Conservation (phyloP, 768 basidiomycete species). For the Neoboletus magnificus region DNA sequence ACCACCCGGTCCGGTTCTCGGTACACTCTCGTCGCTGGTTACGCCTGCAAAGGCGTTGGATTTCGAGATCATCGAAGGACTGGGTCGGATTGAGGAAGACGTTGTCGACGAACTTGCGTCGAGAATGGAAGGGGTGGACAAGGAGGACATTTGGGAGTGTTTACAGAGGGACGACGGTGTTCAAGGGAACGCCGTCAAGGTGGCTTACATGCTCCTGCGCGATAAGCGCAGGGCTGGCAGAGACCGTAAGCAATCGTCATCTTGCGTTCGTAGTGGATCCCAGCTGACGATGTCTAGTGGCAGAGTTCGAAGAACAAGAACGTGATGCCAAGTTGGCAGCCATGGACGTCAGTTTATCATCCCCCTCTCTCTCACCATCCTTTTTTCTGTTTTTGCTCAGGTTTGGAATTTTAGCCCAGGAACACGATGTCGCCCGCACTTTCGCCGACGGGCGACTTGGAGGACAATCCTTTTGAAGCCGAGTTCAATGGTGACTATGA, state of each 20-base stretch:
- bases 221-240: slow-evolving; percentile 83
- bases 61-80: slow-evolving; percentile 84
- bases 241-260: slow-evolving; percentile 59
- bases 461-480: slow-evolving; percentile 79
- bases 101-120: slow-evolving; percentile 79
- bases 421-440: slow-evolving; percentile 68
- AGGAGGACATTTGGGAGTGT: slow-evolving; percentile 86
- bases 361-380: not conserved
- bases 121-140: slow-evolving; percentile 69
- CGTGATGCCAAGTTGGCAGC: slow-evolving; percentile 75
- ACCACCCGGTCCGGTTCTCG: slow-evolving; percentile 71
- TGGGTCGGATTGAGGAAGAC: slow-evolving; percentile 90
- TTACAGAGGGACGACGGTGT: slow-evolving; percentile 79
- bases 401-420: slow-evolving; percentile 48
- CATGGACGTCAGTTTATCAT: slow-evolving; percentile 67
- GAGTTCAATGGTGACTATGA: slow-evolving; percentile 50
- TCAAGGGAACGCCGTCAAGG: slow-evolving; percentile 91
- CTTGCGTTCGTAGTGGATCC: not conserved
- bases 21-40: slow-evolving; percentile 69
- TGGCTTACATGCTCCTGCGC: slow-evolving; percentile 90
- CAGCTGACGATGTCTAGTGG: slow-evolving; percentile 44
- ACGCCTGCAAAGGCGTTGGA: slow-evolving; percentile 64
- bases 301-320: slow-evolving; percentile 81
- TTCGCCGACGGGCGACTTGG: slow-evolving; percentile 61
- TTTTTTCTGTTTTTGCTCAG: slow-evolving; percentile 3